Evolutionary conservation across 2,329 filamentous ascomycete genomes (phyloP), one percentile per base, ranked within the genome.

Genomic region (Chaetomium sp.): DNA sequence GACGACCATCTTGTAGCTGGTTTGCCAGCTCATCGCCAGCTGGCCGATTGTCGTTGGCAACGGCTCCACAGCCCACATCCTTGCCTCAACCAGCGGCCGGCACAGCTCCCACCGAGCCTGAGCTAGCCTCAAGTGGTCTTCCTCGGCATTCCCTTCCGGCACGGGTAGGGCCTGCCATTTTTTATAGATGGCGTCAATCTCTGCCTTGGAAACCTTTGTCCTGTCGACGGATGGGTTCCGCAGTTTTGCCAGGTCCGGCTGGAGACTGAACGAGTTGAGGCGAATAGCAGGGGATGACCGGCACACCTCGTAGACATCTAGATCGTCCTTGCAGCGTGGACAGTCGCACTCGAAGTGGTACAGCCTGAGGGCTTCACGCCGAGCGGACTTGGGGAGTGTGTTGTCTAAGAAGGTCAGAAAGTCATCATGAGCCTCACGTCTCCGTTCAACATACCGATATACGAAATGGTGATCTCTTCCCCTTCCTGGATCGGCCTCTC

Each of bases 391-490:
- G 5, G 82, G 81, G 54, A 79, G 74, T 2, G 80, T 82, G 66
- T 79, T 80, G 64, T 86, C 84, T 86, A 55, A 6, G 7, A 3
- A 8, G 56, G 50, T 65, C 56, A 68, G 69, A 27, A n/a, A 19
- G 13, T 3, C n/a, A 53, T 19, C 6, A 6, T 10, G 27, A 27
- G 19, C 16, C 35, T 5, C 10, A 16, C 23, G n/a, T 19, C 19
- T 47, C 19, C 33, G 49, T 42, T 21, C 21, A 23, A 72, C 78
- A 65, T 75, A 83, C 86, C 85, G 42, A 86, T 84, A 68, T 89
- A 89, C 1, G 85, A 87, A 38, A 89, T 86, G 64, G 83, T 80
- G 61, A 89, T 81, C 75, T 88, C 84, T 29, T 87, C 81, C 8
- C 80, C 85, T 35, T 77, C 72, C 16, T 77, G 70, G 50, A 89